A percentile compares a stretch with the other conserved stretches of the same genome.
Conservation (phyloP, 2,329 filamentous ascomycete species). For the Fusarium proliferatum region DNA sequence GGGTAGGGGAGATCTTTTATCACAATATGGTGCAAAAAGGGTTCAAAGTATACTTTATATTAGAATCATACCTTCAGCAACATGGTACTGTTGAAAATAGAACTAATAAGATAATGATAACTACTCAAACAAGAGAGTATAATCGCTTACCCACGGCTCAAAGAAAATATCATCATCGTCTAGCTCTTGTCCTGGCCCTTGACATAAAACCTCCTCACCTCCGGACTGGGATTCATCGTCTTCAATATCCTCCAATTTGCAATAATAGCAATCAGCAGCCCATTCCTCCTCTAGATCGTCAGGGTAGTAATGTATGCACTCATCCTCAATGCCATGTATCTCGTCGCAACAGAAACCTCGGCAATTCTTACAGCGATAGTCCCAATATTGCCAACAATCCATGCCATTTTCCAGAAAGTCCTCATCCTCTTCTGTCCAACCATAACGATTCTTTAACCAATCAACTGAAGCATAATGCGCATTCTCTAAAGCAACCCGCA, state of each 20-base stretch:
- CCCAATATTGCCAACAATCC: rapidly evolving
- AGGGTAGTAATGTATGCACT: neutral
- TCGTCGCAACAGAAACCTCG: neutral
- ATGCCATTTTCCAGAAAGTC: rapidly evolving
- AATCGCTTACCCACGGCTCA: neutral
- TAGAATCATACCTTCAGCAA: too few relatives aligned
- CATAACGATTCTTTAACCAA: neutral
- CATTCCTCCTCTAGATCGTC: neutral
- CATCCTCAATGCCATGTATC: neutral
- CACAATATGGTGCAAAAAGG: too few relatives aligned
- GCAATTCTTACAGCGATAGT: neutral
- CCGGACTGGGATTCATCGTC: neutral
- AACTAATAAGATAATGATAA: too few relatives aligned
- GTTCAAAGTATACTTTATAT: too few relatives aligned
- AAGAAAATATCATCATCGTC: neutral
- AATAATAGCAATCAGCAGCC: neutral
- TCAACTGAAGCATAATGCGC: neutral
- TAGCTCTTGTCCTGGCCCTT: neutral
- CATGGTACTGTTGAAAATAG: too few relatives aligned
- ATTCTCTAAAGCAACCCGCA: neutral
- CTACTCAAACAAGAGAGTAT: too few relatives aligned
- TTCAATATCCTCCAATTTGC: rapidly evolving
- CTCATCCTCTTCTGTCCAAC: neutral
- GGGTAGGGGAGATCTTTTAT: too few relatives aligned
- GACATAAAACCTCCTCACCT: too few relatives aligned